These are phyloP conservation scores for Hypericum androsaemum DNA, from an alignment of 345 rosid genomes.

Conservation along the genomic window DNA sequence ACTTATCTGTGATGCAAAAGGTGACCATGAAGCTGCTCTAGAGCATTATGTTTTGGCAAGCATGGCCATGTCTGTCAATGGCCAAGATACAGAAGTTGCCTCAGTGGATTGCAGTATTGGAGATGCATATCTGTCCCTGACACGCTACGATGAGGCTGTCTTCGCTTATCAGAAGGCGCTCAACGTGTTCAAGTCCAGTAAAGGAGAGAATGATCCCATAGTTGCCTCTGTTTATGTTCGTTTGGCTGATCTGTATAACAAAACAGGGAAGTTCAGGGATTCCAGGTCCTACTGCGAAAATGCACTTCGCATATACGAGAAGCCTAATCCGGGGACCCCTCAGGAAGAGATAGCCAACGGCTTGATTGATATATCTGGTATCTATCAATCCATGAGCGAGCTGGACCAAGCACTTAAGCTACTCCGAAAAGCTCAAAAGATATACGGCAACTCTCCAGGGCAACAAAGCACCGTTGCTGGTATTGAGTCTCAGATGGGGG, in stretches of 20 bases:
- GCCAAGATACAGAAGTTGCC: conserved; percentile 52
- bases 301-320: conserved; percentile 56
- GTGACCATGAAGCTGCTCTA: conserved; percentile 71
- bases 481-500: conserved; percentile 90
- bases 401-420: conserved; percentile 52
- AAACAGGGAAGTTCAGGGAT: conserved; percentile 66
- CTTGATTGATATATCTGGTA: conserved; percentile 70
- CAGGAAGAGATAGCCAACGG: conserved; percentile 75
- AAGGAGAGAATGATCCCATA: conserved; percentile 74
- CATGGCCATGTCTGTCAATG: conserved; percentile 35
- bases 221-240: conserved; percentile 83
- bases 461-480: conserved; percentile 76
- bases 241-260: conserved; percentile 75
- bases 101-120: conserved; percentile 83
- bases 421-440: conserved; percentile 57
- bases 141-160: conserved; percentile 79
- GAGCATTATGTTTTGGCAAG: conserved; percentile 85
- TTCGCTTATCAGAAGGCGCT: conserved; percentile 85
- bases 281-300: conserved; percentile 78
- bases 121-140: conserved; percentile 72
- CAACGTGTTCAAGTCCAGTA: conserved; percentile 54
- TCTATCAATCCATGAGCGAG: conserved; percentile 75
- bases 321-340: conserved; percentile 45
- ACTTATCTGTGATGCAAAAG: conserved; percentile 64
- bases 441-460: conserved; percentile 49